Evolutionary conservation across 768 basidiomycete genomes (phyloP).

Genomic region (Phanerodontia chrysosporium): DNA sequence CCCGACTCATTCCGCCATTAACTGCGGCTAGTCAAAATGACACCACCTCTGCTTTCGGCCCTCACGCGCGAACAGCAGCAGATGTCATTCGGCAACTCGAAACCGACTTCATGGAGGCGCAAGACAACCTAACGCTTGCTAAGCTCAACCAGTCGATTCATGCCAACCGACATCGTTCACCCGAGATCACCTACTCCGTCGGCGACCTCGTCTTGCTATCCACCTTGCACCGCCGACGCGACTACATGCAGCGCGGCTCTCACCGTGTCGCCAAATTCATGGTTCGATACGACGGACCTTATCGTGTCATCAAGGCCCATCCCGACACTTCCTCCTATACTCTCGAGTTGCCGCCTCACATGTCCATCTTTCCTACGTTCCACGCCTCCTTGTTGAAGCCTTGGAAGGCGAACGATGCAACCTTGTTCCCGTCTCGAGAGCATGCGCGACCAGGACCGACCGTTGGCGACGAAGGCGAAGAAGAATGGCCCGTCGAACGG

Average conservation of each 20-base stretch:
- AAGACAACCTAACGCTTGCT: conserved; percentile 29
- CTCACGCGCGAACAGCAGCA: not conserved
- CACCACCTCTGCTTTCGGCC: too few species aligned
- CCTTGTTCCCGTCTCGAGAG: conserved; percentile 31
- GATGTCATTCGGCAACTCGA: conserved; percentile 10
- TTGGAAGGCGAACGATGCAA: conserved; percentile 32
- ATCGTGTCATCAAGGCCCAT: conserved; percentile 12
- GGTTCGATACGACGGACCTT: conserved; percentile 30
- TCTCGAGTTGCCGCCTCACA: conserved; percentile 16
- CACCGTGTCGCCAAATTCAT: conserved; percentile 38
- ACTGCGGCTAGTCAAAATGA: not conserved
- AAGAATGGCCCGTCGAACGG: conserved; percentile 26
- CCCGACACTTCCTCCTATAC: conserved; percentile 16
- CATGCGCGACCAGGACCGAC: conserved; percentile 22
- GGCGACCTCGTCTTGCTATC: conserved; percentile 35
- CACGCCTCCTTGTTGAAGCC: conserved; percentile 29
- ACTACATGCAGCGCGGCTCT: conserved; percentile 23
- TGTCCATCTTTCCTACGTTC: conserved; percentile 26
- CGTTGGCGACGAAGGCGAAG: conserved; percentile 20
- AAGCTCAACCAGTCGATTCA: conserved; percentile 23
- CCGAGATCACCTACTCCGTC: conserved; percentile 21
- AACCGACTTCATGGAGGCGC: conserved; percentile 23
- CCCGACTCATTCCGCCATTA: conserved; percentile 17
- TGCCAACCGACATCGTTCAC: conserved; percentile 24
- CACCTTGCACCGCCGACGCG: conserved; percentile 21